Evolutionary conservation across 106 monocot genomes (phyloP).

Genomic region (Dendrobium nobile): DNA sequence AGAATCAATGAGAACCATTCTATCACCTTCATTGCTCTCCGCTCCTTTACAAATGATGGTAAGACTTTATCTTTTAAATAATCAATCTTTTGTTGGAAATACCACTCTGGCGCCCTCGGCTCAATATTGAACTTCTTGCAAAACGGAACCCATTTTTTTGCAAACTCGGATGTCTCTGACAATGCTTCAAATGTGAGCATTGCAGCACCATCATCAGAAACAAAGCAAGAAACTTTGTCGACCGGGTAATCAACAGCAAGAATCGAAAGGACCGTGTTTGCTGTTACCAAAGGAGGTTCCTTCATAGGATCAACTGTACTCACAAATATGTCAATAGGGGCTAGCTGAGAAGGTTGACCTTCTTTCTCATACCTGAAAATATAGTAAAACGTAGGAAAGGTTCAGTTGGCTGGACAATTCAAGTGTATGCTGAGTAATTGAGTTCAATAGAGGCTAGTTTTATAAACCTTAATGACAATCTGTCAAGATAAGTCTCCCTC

Average conservation of each 20-base stretch:
- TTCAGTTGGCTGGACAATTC: not conserved
- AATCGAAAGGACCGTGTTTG: constrained; percentile 79
- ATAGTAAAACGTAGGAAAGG: not conserved
- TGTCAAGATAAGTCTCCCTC: constrained; percentile 79
- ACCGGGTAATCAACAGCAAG: constrained; percentile 76
- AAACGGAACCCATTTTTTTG: constrained; percentile 62
- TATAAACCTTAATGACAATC: constrained; percentile 61
- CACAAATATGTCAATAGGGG: constrained; percentile 56
- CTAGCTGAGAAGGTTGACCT: constrained; percentile 63
- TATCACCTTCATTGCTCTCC: constrained; percentile 61
- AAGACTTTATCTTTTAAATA: constrained; percentile 56
- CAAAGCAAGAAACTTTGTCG: constrained; percentile 78
- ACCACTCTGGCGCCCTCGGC: constrained; percentile 51
- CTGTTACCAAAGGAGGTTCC: constrained; percentile 74
- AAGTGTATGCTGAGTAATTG: not conserved
- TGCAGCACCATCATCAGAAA: constrained; percentile 61
- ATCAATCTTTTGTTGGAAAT: constrained; percentile 56
- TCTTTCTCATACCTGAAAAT: constrained; percentile 67
- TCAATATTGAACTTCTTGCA: constrained; percentile 53
- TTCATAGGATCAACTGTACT: constrained; percentile 84
- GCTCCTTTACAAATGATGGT: constrained; percentile 48
- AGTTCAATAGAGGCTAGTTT: not conserved
- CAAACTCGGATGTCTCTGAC: constrained; percentile 58
- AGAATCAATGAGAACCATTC: not conserved
- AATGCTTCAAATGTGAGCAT: constrained; percentile 60